Percentiles rank a stretch among this genome's conserved stretches.
These are phyloP conservation scores for Penicillium manginii DNA, from an alignment of 495 filamentous ascomycete genomes.

Conservation along the genomic window DNA sequence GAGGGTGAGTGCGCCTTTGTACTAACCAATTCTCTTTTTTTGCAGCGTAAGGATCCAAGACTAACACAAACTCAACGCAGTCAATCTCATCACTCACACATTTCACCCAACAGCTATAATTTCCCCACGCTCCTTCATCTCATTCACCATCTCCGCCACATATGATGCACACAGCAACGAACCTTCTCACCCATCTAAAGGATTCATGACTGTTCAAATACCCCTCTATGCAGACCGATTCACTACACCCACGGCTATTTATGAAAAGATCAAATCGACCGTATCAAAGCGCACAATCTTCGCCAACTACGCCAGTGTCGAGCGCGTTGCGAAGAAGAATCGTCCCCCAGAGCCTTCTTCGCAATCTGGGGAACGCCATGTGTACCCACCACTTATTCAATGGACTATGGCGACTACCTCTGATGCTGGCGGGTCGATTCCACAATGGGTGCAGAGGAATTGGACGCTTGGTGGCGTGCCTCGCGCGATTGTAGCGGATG, in stretches of 20 bases:
- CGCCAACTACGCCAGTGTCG: conserved; percentile 63
- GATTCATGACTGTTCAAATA: conserved; percentile 61
- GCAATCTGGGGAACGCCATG: background rate
- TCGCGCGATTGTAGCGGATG: conserved; percentile 70
- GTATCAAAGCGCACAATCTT: conserved; percentile 50
- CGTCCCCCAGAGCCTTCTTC: background rate
- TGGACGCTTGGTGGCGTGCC: conserved; percentile 62
- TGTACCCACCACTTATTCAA: conserved; percentile 43
- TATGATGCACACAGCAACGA: conserved; percentile 11
- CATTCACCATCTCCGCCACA: conserved; percentile 39
- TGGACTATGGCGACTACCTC: conserved; percentile 77
- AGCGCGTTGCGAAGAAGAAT: conserved; percentile 52
- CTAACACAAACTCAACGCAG: conserved; percentile 25
- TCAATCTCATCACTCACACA: conserved; percentile 50
- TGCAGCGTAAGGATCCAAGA: no score
- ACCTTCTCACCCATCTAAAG: conserved; percentile 16
- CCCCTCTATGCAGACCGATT: conserved; percentile 46
- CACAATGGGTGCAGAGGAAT: conserved; percentile 64
- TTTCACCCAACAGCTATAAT: conserved; percentile 41
- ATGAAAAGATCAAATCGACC: conserved; percentile 29
- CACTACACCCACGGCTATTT: conserved; percentile 34
- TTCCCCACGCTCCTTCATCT: conserved; percentile 42
- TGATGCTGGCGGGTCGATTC: conserved; percentile 67
- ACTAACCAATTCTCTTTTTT: no score
- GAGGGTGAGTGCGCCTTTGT: conserved; percentile 37